Evolutionary conservation across 495 filamentous ascomycete genomes (phyloP).

Genomic region (Emericellopsis terricola): DNA sequence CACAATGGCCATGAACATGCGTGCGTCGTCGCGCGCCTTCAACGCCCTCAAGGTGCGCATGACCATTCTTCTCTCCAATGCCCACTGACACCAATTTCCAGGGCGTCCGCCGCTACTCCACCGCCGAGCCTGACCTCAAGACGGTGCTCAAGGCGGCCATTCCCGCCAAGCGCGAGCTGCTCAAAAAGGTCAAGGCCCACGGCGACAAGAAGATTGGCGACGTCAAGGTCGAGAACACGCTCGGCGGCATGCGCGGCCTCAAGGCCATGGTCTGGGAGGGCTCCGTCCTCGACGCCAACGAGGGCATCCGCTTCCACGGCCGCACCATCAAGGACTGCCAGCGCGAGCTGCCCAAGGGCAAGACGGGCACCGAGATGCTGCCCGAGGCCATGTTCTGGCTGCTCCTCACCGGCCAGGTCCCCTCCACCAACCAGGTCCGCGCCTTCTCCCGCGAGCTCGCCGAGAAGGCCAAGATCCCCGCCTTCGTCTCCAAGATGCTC

Average conservation of each 20-base stretch:
- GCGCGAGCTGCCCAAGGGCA: slow-evolving; percentile 79
- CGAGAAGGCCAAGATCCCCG: slow-evolving; percentile 67
- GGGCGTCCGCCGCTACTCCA: slow-evolving; percentile 37
- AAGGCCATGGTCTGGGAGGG: slow-evolving; percentile 99
- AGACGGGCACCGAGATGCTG: slow-evolving; percentile 91
- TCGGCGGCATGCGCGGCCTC: slow-evolving; percentile 93
- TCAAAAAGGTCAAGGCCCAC: slow-evolving; percentile 79
- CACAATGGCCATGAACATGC: slow-evolving; percentile 33
- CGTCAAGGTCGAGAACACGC: slow-evolving; percentile 80
- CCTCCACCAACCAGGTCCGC: slow-evolving; percentile 63
- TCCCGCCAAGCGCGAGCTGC: slow-evolving; percentile 77
- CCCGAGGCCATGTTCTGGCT: slow-evolving; percentile 99
- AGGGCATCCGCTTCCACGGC: slow-evolving; percentile 97
- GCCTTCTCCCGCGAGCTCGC: slow-evolving; percentile 70
- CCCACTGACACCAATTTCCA: slow-evolving; percentile 1
- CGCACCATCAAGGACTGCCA: slow-evolving; percentile 97
- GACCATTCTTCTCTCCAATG: too few species aligned
- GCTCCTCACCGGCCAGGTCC: slow-evolving; percentile 82
- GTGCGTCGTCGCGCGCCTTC: slow-evolving; percentile 25
- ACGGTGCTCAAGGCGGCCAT: slow-evolving; percentile 63
- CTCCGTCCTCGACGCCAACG: slow-evolving; percentile 87
- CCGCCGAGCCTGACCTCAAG: slow-evolving; percentile 76
- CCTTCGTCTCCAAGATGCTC: slow-evolving; percentile 72
- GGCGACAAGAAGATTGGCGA: slow-evolving; percentile 73
- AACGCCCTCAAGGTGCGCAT: slow-evolving; percentile 2